phyloP scores from a whole-genome alignment of 2,329 filamentous ascomycete species.

The Fulvia fulva region DNA sequence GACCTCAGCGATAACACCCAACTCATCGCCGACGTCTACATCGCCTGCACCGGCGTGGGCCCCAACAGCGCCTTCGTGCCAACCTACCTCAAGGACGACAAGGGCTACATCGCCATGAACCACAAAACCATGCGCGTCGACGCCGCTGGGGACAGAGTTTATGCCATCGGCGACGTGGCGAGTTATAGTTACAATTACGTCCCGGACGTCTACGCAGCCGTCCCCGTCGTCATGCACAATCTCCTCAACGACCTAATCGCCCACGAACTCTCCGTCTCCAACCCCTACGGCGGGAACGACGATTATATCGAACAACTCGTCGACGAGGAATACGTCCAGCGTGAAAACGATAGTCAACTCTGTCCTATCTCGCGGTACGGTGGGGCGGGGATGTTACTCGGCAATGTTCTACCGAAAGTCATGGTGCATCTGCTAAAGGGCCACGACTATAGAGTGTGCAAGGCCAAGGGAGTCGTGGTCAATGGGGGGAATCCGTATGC shows the following conservation, averaged over 20 bases:
- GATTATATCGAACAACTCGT: slow-evolving; percentile 23
- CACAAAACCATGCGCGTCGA: slow-evolving; percentile 29
- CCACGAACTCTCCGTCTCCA: slow-evolving; percentile 26
- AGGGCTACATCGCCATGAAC: slow-evolving; percentile 29
- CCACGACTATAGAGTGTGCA: slow-evolving; percentile 22
- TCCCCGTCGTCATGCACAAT: slow-evolving; percentile 36
- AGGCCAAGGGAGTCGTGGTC: slow-evolving; percentile 4
- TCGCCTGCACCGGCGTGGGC: slow-evolving; percentile 33
- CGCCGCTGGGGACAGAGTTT: slow-evolving; percentile 29
- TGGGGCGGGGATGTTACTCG: slow-evolving; percentile 31
- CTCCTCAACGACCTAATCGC: slow-evolving; percentile 33
- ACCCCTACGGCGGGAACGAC: slow-evolving; percentile 25
- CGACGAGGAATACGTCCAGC: slow-evolving; percentile 23
- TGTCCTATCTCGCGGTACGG: slow-evolving; percentile 32
- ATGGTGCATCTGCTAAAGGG: slow-evolving; percentile 32
- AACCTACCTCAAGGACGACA: slow-evolving; percentile 23
- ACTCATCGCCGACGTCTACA: slow-evolving; percentile 36
- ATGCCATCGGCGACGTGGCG: slow-evolving; percentile 36
- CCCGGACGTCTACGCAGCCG: slow-evolving; percentile 34
- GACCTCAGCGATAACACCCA: slow-evolving; percentile 29
- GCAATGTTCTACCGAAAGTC: slow-evolving; percentile 24
- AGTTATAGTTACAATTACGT: slow-evolving; percentile 32
- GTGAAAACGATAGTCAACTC: slow-evolving; percentile 19
- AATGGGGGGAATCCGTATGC: slow-evolving; percentile 7
- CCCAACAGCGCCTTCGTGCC: slow-evolving; percentile 35